Percentiles rank a stretch among this genome's conserved stretches.
Evolutionary conservation across 2,329 filamentous ascomycete genomes (phyloP).

Genomic region (Scopulariopsis brevicaulis): DNA sequence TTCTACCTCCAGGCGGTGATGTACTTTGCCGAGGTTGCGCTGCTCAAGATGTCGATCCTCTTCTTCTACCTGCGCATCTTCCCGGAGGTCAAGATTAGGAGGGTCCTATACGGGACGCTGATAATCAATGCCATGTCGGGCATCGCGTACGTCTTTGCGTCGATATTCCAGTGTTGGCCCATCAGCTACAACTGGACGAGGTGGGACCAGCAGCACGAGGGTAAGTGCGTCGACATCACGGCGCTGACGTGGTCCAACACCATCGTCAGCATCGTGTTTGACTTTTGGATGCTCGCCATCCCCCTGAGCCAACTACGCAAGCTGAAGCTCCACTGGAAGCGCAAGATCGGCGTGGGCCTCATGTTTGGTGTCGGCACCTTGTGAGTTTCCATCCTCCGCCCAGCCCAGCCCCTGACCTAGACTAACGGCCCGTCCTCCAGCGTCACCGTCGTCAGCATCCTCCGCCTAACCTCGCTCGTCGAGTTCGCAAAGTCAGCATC

Average conservation of each 20-base stretch:
- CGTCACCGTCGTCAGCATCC: slow-evolving; percentile 18
- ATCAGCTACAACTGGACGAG: slow-evolving; percentile 34
- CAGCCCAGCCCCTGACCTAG: neutral
- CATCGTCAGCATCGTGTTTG: slow-evolving; percentile 31
- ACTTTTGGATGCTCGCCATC: slow-evolving; percentile 34
- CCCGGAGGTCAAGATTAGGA: slow-evolving; percentile 19
- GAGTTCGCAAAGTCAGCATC: slow-evolving; percentile 13
- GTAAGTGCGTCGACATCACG: slow-evolving; percentile 32
- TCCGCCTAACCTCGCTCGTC: slow-evolving; percentile 16
- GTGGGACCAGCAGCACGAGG: slow-evolving; percentile 34
- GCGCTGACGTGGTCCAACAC: slow-evolving; percentile 33
- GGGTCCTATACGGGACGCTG: slow-evolving; percentile 24
- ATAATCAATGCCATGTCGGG: slow-evolving; percentile 21
- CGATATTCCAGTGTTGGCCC: slow-evolving; percentile 34
- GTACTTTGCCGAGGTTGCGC: slow-evolving; percentile 29
- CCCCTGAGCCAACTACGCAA: slow-evolving; percentile 27
- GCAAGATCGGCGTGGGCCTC: slow-evolving; percentile 27
- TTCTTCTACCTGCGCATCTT: slow-evolving; percentile 41
- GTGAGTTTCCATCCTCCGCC: slow-evolving; percentile 10
- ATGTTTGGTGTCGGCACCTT: slow-evolving; percentile 33
- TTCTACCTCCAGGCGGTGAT: slow-evolving; percentile 25
- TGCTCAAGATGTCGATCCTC: slow-evolving; percentile 35
- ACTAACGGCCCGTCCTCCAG: slow-evolving; percentile 6
- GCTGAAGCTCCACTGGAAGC: slow-evolving; percentile 27
- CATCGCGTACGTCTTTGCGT: slow-evolving; percentile 23